Evolutionary conservation across 2,329 filamentous ascomycete species (phyloP).

Genomic region (Fusarium udum): DNA sequence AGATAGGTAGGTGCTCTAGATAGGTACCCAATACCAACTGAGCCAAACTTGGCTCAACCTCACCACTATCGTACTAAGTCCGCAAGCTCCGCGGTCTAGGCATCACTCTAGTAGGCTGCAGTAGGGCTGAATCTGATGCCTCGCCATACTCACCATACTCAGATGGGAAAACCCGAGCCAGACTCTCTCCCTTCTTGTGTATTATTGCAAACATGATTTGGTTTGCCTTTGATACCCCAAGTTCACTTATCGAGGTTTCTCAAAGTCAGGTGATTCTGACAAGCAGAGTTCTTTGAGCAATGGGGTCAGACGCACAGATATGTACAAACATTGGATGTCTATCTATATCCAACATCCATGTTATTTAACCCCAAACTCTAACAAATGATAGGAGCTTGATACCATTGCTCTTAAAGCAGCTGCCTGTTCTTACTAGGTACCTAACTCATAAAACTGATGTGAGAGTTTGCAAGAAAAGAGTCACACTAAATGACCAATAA

Average conservation of each 20-base stretch:
- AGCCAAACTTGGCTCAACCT: not conserved
- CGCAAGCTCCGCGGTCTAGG: conserved; percentile 1
- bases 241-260: not conserved
- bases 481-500: not conserved
- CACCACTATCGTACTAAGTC: not conserved
- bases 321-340: not conserved
- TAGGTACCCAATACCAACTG: conserved; percentile 1
- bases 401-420: not conserved
- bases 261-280: not conserved
- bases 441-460: not conserved
- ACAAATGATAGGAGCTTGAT: not conserved
- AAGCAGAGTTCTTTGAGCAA: not conserved
- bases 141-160: not conserved
- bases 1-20: too few species aligned
- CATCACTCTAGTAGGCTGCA: not conserved
- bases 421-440: conserved; percentile 2
- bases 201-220: not conserved
- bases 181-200: not conserved
- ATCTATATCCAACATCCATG: not conserved
- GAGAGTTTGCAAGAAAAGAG: not conserved
- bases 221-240: conserved; percentile 1
- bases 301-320: not conserved
- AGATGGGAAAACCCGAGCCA: not conserved
- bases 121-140: not conserved
- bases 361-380: not conserved